Evolutionary conservation across 495 filamentous ascomycete species (phyloP).

Genomic region (Trypethelium eluteriae): DNA sequence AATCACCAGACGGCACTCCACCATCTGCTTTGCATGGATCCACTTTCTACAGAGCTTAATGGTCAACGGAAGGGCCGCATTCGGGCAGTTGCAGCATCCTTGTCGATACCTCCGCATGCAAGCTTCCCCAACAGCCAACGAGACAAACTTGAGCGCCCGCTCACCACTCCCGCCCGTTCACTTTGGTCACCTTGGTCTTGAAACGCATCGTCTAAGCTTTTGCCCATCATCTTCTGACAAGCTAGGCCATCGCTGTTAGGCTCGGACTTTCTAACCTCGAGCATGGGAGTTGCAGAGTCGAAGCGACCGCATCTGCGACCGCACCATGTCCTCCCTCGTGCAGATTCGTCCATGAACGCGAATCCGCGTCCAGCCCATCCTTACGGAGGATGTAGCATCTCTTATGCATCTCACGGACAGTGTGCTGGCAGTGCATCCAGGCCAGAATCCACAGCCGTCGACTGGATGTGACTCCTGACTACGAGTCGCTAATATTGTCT

Average conservation of each 20-base stretch:
- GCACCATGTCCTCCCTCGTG: neutral
- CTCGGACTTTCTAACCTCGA: neutral
- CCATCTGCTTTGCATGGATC: neutral
- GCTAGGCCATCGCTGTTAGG: neutral
- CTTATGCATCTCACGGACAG: neutral
- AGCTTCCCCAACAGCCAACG: too few relatives aligned
- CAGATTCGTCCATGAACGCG: neutral
- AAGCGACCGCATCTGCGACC: constrained; percentile 4
- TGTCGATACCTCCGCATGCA: too few relatives aligned
- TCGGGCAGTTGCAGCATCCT: neutral
- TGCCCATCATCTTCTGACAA: neutral
- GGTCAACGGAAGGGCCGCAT: neutral
- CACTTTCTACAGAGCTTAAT: neutral
- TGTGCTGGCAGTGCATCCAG: neutral
- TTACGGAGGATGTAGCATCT: neutral
- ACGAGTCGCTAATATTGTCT: neutral
- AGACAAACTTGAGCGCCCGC: too few relatives aligned
- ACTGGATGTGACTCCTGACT: neutral
- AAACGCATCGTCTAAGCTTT: too few relatives aligned
- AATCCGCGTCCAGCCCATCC: too few relatives aligned
- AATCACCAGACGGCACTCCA: neutral
- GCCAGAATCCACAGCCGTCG: neutral
- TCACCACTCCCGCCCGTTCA: too few relatives aligned
- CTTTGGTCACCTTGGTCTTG: too few relatives aligned
- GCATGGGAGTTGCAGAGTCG: neutral